A percentile compares a stretch with the other conserved stretches of the same genome.
Evolutionary conservation across 1,139 yeast species (phyloP).

Genomic region (Candida sanyaensis): DNA sequence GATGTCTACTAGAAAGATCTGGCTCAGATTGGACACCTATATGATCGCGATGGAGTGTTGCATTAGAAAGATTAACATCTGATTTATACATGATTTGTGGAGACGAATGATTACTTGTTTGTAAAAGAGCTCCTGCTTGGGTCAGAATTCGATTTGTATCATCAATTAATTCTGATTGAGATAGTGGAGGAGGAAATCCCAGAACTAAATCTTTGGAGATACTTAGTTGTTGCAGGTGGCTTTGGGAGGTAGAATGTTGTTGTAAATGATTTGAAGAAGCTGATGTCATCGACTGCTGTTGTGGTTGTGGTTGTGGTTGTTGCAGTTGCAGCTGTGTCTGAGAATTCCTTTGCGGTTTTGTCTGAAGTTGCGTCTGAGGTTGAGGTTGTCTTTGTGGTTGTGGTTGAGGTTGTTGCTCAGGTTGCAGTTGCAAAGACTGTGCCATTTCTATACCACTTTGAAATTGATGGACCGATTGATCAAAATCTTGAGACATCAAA

Average conservation of each 20-base stretch:
- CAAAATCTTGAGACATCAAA: slow-evolving; percentile 6
- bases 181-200: slow-evolving; percentile 1
- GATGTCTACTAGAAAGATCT: neutral
- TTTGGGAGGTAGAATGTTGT: neutral
- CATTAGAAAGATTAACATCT: neutral
- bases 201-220: neutral
- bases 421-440: slow-evolving; percentile 2
- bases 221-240: neutral
- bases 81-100: slow-evolving; percentile 2
- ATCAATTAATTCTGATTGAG: slow-evolving; percentile 3
- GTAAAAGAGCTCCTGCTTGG: neutral
- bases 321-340: too few species aligned
- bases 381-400: slow-evolving; percentile 4
- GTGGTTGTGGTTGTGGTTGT: neutral
- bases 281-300: neutral
- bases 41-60: neutral
- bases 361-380: slow-evolving; percentile 1
- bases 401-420: slow-evolving; percentile 6
- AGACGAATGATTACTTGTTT: neutral
- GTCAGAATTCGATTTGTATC: neutral
- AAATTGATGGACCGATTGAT: slow-evolving; percentile 6
- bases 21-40: neutral
- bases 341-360: slow-evolving; percentile 3
- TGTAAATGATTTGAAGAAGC: neutral
- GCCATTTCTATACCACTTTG: slow-evolving; percentile 2